Evolutionary conservation across 2,329 filamentous ascomycete species (phyloP), one percentile per base, ranked within the genome.

Genomic region (Knufia petricola): DNA sequence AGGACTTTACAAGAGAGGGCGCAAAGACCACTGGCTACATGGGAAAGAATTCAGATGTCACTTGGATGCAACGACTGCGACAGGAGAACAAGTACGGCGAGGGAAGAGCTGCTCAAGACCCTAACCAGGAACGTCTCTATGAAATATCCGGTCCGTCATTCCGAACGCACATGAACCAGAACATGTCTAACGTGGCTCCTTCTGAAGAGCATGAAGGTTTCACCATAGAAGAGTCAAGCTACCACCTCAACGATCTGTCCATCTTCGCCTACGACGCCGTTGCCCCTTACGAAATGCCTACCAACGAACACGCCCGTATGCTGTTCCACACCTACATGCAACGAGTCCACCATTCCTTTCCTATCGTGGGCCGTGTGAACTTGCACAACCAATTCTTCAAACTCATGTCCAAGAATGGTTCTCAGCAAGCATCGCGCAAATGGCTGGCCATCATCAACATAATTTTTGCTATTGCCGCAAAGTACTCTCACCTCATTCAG

Each of bases 381-480:
- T 70, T 72, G 46, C 53, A 58, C 3, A 59, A 61, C 13, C 67
- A 70, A 43, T 72, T 69, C 42, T 61, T 58, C 46, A 64, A 60
- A 8, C 68, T 69, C 43, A 59, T 62, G 4, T 43, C 43, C 17
- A 51, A 52, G 15, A 46, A 54, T 6, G 48, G 53, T 7, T 48
- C 52, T 28, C 26, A 28, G 15, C 58, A 62, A 48, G 66, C 66
- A 13, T 64, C 65, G 1, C 63, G 65, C 46, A 67, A 65, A 48
- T 69, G 66, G 66, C 59, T 71, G 38, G 68, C 69, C 13, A 70
- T 70, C 20, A 53, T 72, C 50, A 71, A 72, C 46, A 58, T 71
- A 58, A 69, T 72, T 2, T 70, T 72, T 46, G 69, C 69, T 24
- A 70, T 72, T 42, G 61, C 61, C 4, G 64, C 68, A 23, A 65